Percentiles rank a stretch among this genome's conserved stretches.
Conservation (phyloP, 768 basidiomycete genomes). For the Psilocybe azurescens region DNA sequence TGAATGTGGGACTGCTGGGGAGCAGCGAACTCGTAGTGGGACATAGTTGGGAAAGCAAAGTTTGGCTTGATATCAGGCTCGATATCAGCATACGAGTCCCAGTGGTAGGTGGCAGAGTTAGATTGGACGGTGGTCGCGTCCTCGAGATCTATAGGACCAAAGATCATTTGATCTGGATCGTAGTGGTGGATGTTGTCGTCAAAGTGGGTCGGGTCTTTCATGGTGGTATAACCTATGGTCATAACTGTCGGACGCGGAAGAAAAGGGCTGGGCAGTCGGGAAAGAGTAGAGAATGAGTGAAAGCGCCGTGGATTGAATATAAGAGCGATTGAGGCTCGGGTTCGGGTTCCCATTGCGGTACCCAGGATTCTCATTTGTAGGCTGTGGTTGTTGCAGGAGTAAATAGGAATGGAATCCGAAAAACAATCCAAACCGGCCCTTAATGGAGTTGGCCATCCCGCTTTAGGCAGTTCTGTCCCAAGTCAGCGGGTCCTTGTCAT, state of each 20-base stretch:
- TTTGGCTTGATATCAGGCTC: conserved; percentile 51
- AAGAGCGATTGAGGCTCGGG: conserved; percentile 42
- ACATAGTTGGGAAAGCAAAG: conserved; percentile 29
- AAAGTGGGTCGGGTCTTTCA: conserved; percentile 15
- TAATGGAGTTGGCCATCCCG: conserved; percentile 1
- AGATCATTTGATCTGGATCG: conserved; percentile 61
- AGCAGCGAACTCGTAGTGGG: conserved; percentile 33
- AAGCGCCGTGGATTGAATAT: conserved; percentile 26
- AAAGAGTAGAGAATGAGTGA: conserved; percentile 24
- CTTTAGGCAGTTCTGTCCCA: conserved; percentile 23
- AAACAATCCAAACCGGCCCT: conserved; percentile 21
- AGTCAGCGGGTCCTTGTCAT: conserved; percentile 21
- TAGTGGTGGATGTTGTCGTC: conserved; percentile 34
- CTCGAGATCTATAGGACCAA: conserved; percentile 65
- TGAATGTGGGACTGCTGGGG: background rate
- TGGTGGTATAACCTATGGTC: conserved; percentile 4
- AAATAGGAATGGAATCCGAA: conserved; percentile 12
- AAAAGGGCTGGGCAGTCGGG: conserved; percentile 47
- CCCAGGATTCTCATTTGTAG: conserved; percentile 15
- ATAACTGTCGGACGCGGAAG: conserved; percentile 31
- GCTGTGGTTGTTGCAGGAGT: background rate
- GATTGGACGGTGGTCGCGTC: conserved; percentile 35
- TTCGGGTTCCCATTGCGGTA: conserved; percentile 15
- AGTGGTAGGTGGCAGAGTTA: conserved; percentile 34
- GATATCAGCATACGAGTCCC: conserved; percentile 42